Conservation (phyloP, 2,329 filamentous ascomycete species). For the Helotiales sp. region DNA sequence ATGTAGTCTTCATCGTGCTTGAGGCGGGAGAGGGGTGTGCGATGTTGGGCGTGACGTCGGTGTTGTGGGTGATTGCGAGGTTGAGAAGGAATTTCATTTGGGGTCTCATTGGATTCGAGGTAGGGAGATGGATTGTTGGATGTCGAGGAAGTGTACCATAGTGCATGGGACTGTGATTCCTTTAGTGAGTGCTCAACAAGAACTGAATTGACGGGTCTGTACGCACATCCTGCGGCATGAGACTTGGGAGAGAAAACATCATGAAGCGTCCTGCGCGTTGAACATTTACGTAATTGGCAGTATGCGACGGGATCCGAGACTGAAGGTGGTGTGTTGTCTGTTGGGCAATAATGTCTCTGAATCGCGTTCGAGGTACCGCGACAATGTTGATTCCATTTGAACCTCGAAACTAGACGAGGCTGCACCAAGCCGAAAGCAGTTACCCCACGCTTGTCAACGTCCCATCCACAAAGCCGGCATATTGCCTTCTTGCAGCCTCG, state of each 20-base stretch:
- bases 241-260: conserved; percentile 63
- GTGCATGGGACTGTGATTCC: conserved; percentile 64
- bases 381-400: not conserved
- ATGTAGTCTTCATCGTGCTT: conserved; percentile 75
- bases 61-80: conserved; percentile 30
- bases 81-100: conserved; percentile 25
- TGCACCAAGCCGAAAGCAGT: not conserved
- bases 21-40: conserved; percentile 67
- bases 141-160: conserved; percentile 70
- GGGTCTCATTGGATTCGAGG: conserved; percentile 34
- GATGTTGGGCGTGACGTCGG: conserved; percentile 49
- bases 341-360: too few relatives aligned
- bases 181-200: conserved; percentile 7
- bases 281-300: not conserved
- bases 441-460: not conserved
- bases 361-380: not conserved
- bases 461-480: not conserved
- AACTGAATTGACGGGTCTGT: not conserved
- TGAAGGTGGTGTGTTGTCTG: not conserved
- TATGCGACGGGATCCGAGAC: not conserved
- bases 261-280: too few relatives aligned
- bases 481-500: not conserved
- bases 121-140: conserved; percentile 38
- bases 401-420: not conserved
- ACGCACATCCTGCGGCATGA: conserved; percentile 70